phyloP scores from a whole-genome alignment of 2,329 filamentous ascomycete species.

The Xylaria sp. region DNA sequence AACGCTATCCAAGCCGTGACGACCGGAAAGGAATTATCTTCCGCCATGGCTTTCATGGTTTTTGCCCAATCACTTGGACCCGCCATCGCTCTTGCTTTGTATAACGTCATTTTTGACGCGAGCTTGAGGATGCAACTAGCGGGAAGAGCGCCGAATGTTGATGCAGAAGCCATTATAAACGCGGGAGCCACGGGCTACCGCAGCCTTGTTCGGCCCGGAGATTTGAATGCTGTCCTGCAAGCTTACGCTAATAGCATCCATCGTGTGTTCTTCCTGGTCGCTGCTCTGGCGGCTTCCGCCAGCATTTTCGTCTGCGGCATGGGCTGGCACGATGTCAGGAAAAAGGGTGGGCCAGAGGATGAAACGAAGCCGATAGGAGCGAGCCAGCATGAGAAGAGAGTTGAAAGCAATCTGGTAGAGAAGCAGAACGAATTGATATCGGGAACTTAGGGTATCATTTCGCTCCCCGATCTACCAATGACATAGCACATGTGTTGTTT shows the following conservation, averaged over 20 bases:
- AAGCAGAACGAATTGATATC: no score
- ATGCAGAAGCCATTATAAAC: slow-evolving; percentile 51
- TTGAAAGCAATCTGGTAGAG: no score
- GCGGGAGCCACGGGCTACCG: slow-evolving; percentile 58
- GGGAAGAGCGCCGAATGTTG: slow-evolving; percentile 47
- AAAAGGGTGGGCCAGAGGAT: background rate
- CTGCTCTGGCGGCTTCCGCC: background rate
- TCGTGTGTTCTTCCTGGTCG: slow-evolving; percentile 53
- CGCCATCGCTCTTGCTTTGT: slow-evolving; percentile 24
- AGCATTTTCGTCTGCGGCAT: background rate
- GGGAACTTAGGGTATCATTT: no score
- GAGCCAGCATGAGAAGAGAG: no score
- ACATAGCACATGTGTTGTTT: no score
- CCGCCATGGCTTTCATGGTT: slow-evolving; percentile 33
- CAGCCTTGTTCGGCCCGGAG: slow-evolving; percentile 45
- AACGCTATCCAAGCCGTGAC: background rate
- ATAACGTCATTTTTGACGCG: slow-evolving; percentile 46
- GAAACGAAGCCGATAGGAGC: no score
- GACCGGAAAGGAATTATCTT: slow-evolving; percentile 7
- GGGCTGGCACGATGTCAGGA: background rate
- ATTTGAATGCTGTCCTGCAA: slow-evolving; percentile 52
- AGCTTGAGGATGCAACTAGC: slow-evolving; percentile 50
- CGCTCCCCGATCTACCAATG: no score
- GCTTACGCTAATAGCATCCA: slow-evolving; percentile 56
- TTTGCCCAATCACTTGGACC: slow-evolving; percentile 36